Evolutionary conservation across 441 rosid genomes (phyloP).

Genomic region (Populus tomentosa): DNA sequence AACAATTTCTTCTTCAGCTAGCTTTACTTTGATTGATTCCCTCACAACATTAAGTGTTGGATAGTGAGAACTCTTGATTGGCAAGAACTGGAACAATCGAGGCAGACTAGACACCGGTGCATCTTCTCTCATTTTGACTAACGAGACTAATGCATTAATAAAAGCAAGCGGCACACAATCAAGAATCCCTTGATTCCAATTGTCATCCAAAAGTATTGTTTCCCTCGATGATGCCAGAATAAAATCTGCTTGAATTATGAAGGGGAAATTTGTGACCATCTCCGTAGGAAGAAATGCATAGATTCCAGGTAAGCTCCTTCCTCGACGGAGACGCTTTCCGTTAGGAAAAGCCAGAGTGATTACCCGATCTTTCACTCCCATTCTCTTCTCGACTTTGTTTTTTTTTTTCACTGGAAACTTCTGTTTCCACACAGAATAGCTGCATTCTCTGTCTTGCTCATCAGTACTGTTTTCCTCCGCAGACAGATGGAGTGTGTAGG

Average conservation of each 20-base stretch:
- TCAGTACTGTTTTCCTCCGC: conserved; percentile 23
- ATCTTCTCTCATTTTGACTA: conserved; percentile 42
- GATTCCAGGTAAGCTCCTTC: conserved; percentile 49
- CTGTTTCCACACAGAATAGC: conserved; percentile 70
- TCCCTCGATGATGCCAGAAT: conserved; percentile 66
- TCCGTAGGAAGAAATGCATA: conserved; percentile 80
- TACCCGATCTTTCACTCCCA: conserved; percentile 58
- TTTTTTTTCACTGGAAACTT: conserved; percentile 57
- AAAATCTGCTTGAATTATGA: conserved; percentile 71
- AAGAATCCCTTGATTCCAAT: conserved; percentile 80
- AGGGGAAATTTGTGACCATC: conserved; percentile 72
- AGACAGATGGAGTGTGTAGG: conserved; percentile 57
- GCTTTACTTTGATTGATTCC: conserved; percentile 33
- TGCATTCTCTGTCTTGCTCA: conserved; percentile 29
- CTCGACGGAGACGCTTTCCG: conserved; percentile 47
- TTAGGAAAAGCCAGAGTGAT: conserved; percentile 76
- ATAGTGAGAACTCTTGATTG: conserved; percentile 35
- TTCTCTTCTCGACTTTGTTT: conserved; percentile 56
- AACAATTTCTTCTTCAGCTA: conserved; percentile 44
- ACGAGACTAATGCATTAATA: conserved; percentile 47
- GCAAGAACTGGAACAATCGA: conserved; percentile 54
- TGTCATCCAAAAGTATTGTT: conserved; percentile 48
- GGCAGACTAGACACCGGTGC: conserved; percentile 52
- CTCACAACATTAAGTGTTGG: conserved; percentile 41
- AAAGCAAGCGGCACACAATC: conserved; percentile 53